Percentiles rank a stretch among this genome's conserved stretches.
Conservation (phyloP, 1,284 basidiomycete species). For the Ganoderma multipileum region DNA sequence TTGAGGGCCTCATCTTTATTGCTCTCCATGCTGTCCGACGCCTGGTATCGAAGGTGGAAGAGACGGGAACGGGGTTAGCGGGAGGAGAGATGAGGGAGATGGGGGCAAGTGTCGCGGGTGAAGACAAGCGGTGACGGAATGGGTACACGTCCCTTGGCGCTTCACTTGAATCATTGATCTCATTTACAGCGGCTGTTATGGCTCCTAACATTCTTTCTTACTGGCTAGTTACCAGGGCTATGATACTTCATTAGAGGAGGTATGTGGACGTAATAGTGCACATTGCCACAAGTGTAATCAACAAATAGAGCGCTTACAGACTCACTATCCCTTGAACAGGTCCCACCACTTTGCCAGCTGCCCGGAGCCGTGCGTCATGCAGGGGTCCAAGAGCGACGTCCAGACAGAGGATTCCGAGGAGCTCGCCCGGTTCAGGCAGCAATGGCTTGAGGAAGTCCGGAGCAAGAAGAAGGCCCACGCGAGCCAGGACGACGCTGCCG, state of each 20-base stretch:
- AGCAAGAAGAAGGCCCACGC: constrained; percentile 41
- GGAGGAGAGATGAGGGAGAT: constrained; percentile 18
- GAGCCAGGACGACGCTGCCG: constrained; percentile 9
- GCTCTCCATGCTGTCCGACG: constrained; percentile 71
- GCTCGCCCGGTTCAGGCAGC: constrained; percentile 72
- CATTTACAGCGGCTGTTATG: not conserved
- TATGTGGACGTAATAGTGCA: not conserved
- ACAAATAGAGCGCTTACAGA: constrained; percentile 7
- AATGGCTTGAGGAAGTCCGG: constrained; percentile 77
- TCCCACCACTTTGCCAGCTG: constrained; percentile 20
- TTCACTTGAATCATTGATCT: not conserved
- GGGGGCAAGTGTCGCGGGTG: constrained; percentile 27
- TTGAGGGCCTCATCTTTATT: constrained; percentile 90
- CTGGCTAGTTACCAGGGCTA: not conserved
- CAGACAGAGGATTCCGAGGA: constrained; percentile 49
- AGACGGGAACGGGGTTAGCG: constrained; percentile 2
- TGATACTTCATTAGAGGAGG: not conserved
- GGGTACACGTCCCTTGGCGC: constrained; percentile 16
- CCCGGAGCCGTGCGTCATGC: constrained; percentile 14
- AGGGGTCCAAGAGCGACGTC: not conserved
- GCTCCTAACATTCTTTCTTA: not conserved
- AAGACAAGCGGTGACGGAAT: constrained; percentile 17
- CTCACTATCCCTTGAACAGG: constrained; percentile 10
- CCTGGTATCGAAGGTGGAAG: not conserved
- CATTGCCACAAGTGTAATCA: not conserved